Evolutionary conservation across 768 basidiomycete genomes (phyloP).

Genomic region (Rossbeevera mucosa): DNA sequence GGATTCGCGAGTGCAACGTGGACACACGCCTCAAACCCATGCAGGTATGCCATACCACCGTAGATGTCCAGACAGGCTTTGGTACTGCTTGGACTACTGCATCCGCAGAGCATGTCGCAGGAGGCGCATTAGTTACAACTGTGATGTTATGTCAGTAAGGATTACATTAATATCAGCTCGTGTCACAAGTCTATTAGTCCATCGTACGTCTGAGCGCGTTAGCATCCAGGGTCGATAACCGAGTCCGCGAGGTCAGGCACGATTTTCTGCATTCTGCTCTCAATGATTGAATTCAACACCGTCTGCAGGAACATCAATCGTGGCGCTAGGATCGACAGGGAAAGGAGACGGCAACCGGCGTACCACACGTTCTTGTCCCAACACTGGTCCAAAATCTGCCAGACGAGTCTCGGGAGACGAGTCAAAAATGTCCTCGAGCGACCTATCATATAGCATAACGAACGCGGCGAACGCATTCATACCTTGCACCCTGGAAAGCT

Average conservation of each 20-base stretch:
- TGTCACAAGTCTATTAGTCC: slow-evolving; percentile 6
- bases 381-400: slow-evolving; percentile 39
- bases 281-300: slow-evolving; percentile 35
- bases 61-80: slow-evolving; percentile 10
- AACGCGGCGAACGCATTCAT: slow-evolving; percentile 71
- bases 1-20: slow-evolving; percentile 7
- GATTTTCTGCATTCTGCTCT: slow-evolving; percentile 32
- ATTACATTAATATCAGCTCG: slow-evolving; percentile 26
- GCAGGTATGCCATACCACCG: slow-evolving; percentile 2
- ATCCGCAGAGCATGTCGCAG: slow-evolving; percentile 14
- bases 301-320: slow-evolving; percentile 20
- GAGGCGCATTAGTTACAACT: slow-evolving; percentile 22
- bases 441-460: slow-evolving; percentile 53
- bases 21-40: slow-evolving; percentile 8
- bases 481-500: slow-evolving; percentile 50
- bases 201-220: slow-evolving; percentile 8
- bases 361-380: slow-evolving; percentile 54
- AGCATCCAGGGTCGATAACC: slow-evolving; percentile 11
- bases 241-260: slow-evolving; percentile 8
- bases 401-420: slow-evolving; percentile 45
- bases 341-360: slow-evolving; percentile 22
- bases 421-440: slow-evolving; percentile 53
- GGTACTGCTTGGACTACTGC: slow-evolving; percentile 20
- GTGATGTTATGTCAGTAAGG: slow-evolving; percentile 25
- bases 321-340: slow-evolving; percentile 5